Evolutionary conservation across 2,329 filamentous ascomycete species (phyloP), one percentile per base, ranked within the genome.

Genomic region (Periconia macrospinosa): DNA sequence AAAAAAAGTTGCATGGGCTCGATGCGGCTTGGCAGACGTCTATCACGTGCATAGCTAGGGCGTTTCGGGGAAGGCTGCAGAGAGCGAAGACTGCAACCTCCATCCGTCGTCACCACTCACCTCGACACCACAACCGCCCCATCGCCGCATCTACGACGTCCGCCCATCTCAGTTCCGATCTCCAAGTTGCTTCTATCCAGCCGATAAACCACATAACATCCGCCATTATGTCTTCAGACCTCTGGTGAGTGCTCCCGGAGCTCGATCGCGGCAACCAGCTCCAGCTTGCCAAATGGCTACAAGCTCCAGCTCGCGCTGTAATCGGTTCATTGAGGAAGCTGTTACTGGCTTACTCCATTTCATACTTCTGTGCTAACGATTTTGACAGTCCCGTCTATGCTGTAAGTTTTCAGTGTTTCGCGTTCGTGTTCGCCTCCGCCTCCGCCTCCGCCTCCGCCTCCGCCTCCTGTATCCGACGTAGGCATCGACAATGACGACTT

Each of bases 331-430:
- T 45, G 57, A 58, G 50, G 54, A 48, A 57, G 49, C 41, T 52
- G 45, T 46, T 47, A 27, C 44, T 13, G 15, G 35, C 40, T 13
- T 13, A 15, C 37, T 40, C 18, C 27, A 55, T 50, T 50, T 44
- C 45, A 67, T 59, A 56, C 49, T 52, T 47, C 18, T 43, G 41
- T 64, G 69, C 71, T 74, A 66, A 74, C n/a, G 11, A 53, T 56
- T 18, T 49, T 41, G 19, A 60, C 70, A 99, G 93, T 83, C 93
- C 93, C 81, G 93, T 96, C 74, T 99, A 97, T 83, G 91, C 94
- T 85, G 94, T 97, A 86, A 91, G 93, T 96, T 72, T 47, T 50
- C 66, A 50, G 57, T 52, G 41, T 49, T 56, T 49, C 52, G 51
- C 58, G 52, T 62, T 61, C 60, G 59, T 65, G 62, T 58, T 60